Evolutionary conservation across 2,329 filamentous ascomycete genomes (phyloP), one percentile per base, ranked within the genome.

Genomic region (Penicillium paneum): DNA sequence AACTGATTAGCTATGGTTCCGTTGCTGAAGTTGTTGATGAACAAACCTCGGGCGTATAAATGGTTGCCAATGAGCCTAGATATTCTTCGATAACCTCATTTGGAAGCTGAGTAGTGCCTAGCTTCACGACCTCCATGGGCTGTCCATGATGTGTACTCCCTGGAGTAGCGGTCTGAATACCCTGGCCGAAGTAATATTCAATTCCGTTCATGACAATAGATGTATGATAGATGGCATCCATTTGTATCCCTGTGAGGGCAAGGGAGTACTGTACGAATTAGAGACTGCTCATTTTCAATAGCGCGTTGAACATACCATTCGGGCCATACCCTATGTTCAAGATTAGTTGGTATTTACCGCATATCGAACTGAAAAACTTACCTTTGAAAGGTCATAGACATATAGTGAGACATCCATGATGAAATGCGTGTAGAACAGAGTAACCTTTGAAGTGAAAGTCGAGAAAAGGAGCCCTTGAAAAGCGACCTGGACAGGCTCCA

Each of bases 221-320:
- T 0, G 94, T 97, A 72, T 99, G 94, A 64, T 97, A 97, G 49
- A 99, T 85, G 50, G 94, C 94, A 72, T 97, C 93, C 46, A 97
- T 90, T 49, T 88, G 84, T 1, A 80, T 82, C 1, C 86, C 86
- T 5, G 87, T 81, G 42, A 89, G 77, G 44, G 81, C 75, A 46
- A 69, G 71, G 12, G 82, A 85, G 70, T 85, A 82, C 75, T 83
- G 62, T 35, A 12, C 6, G 29, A 15, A 53, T 66, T 55, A 69
- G 61, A 17, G 24, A 32, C 19, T 38, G 36, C 8, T 42, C 43
- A 46, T 21, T 34, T 54, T 43, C 17, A 11, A 15, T 19, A 17
- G 26, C 7, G 24, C 40, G 21, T 31, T 34, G 19, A 35, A 64
- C 71, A 59, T 74, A 78, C 76, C 69, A 77, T 72, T 61, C 81